Conservation (phyloP, 106 monocot genomes). For the Cymbidium sinense region DNA sequence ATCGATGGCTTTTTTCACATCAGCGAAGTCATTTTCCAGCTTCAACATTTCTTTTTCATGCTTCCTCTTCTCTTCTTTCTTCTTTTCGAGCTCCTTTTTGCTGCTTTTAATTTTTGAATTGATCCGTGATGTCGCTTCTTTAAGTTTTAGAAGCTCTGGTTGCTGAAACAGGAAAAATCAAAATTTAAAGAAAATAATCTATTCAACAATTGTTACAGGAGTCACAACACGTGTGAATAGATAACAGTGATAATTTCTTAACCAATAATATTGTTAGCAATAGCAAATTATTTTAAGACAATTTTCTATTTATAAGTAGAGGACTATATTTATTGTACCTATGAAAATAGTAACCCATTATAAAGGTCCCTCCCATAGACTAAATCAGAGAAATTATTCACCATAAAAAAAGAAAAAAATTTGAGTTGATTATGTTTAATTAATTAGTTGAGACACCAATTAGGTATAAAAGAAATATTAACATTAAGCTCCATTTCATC, state of each 20-base stretch:
- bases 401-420: too few relatives aligned
- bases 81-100: constrained; percentile 87
- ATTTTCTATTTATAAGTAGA: too few relatives aligned
- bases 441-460: too few relatives aligned
- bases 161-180: constrained; percentile 47
- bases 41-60: constrained; percentile 66
- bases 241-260: background rate
- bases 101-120: constrained; percentile 99
- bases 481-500: too few relatives aligned
- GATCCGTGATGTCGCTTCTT: constrained; percentile 88
- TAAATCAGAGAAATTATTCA: too few relatives aligned
- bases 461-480: too few relatives aligned
- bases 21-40: constrained; percentile 58
- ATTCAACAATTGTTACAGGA: background rate
- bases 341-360: too few relatives aligned
- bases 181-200: background rate
- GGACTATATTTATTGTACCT: too few relatives aligned
- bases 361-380: too few relatives aligned
- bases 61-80: constrained; percentile 68
- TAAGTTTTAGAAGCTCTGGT: constrained; percentile 97
- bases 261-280: background rate
- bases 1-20: constrained; percentile 44
- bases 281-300: too few relatives aligned
- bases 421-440: too few relatives aligned
- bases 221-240: background rate